A percentile compares a stretch with the other conserved stretches of the same genome.
phyloP scores from a whole-genome alignment of 768 basidiomycete genomes.

The Lentinula boryana region DNA sequence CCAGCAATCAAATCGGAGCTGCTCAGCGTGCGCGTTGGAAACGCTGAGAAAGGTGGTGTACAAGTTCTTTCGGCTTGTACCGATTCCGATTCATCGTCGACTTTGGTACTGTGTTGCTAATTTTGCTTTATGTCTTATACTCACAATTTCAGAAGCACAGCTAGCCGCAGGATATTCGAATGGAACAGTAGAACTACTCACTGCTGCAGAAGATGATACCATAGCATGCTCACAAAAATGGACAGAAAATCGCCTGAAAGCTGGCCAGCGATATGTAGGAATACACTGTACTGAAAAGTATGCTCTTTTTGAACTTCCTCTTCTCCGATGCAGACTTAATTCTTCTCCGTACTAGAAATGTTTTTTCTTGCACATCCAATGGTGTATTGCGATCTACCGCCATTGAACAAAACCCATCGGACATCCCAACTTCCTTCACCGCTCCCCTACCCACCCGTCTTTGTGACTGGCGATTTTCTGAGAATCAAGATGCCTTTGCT shows the following conservation, averaged over 20 bases:
- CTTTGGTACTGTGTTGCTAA: slow-evolving; percentile 30
- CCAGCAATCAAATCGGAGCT: slow-evolving; percentile 27
- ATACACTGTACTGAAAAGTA: slow-evolving; percentile 47
- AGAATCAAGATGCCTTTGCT: slow-evolving; percentile 50
- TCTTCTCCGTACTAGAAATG: slow-evolving; percentile 28
- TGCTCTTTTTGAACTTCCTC: slow-evolving; percentile 11
- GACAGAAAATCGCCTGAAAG: slow-evolving; percentile 57
- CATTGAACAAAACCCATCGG: slow-evolving; percentile 19
- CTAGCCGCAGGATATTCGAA: slow-evolving; percentile 59
- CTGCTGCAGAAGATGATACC: slow-evolving; percentile 33
- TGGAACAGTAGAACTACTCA: slow-evolving; percentile 44
- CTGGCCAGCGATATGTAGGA: slow-evolving; percentile 55
- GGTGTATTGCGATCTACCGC: slow-evolving; percentile 58
- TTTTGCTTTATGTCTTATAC: slow-evolving; percentile 1
- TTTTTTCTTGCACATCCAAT: slow-evolving; percentile 70
- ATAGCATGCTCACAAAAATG: slow-evolving; percentile 42
- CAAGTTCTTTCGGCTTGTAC: slow-evolving; percentile 3
- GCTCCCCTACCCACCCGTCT: slow-evolving; percentile 62
- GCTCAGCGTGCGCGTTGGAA: slow-evolving; percentile 21
- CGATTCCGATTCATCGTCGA: slow-evolving; percentile 16
- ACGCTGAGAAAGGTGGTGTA: not conserved
- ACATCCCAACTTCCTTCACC: slow-evolving; percentile 17
- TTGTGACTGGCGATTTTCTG: slow-evolving; percentile 58
- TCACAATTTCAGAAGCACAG: slow-evolving; percentile 41
- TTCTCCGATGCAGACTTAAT: not conserved